Percentiles rank a stretch among this genome's conserved stretches.
Conservation (phyloP, 2,329 filamentous ascomycete species). For the Dothistroma septosporum region DNA sequence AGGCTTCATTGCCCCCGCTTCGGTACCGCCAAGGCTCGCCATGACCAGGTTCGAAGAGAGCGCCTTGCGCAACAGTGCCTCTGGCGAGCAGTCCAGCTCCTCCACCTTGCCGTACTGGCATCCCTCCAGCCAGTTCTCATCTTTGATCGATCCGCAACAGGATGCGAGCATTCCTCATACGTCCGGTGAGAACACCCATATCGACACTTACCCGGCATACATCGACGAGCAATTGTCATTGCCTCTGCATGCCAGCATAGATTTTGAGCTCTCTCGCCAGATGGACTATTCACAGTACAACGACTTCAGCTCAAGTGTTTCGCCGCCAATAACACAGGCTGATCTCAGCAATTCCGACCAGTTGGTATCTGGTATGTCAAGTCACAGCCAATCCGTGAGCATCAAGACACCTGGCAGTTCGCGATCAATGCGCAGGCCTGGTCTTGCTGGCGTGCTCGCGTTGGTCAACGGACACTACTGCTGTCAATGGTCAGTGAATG, state of each 20-base stretch:
- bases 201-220: constrained; percentile 3
- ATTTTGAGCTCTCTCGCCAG: constrained; percentile 6
- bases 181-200: neutral
- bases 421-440: constrained; percentile 21
- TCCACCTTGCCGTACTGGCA: constrained; percentile 25
- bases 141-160: constrained; percentile 21
- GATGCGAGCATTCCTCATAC: constrained; percentile 8
- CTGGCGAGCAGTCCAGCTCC: constrained; percentile 7
- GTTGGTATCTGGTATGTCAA: constrained; percentile 8
- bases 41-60: constrained; percentile 26
- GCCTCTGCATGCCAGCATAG: constrained; percentile 4
- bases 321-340: constrained; percentile 5
- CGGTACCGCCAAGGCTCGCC: neutral
- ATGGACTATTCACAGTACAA: constrained; percentile 9
- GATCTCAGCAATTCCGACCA: constrained; percentile 3
- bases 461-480: constrained; percentile 27
- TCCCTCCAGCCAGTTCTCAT: constrained; percentile 24
- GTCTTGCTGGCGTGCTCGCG: constrained; percentile 27
- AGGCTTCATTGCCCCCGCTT: neutral
- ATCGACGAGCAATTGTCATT: constrained; percentile 4
- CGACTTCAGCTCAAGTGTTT: constrained; percentile 8
- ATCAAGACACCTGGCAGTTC: constrained; percentile 21
- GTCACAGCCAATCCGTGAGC: constrained; percentile 10
- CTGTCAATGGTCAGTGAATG: constrained; percentile 28
- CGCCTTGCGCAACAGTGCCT: constrained; percentile 22